Conservation (phyloP, 164 flowering plant genomes). For the Euptelea pleiosperma region DNA sequence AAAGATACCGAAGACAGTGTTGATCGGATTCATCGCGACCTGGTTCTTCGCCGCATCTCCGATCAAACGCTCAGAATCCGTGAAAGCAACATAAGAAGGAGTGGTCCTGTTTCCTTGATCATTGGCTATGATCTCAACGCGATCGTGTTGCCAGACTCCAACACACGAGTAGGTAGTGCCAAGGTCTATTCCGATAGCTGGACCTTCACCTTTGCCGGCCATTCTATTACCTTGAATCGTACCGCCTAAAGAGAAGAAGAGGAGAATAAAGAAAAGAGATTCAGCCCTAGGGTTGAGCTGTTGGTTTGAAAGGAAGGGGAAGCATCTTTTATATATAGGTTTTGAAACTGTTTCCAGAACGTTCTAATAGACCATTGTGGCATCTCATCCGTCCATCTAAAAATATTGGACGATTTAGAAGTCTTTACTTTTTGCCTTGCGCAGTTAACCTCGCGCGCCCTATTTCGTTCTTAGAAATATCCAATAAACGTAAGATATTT, state of each 20-base stretch:
- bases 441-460: too few relatives aligned
- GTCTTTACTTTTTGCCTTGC: too few relatives aligned
- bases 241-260: background rate
- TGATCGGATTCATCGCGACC: conserved; percentile 51
- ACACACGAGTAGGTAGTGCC: conserved; percentile 58
- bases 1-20: conserved; percentile 48
- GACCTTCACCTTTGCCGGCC: conserved; percentile 30
- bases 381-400: too few relatives aligned
- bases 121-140: conserved; percentile 48
- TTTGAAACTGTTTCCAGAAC: conserved; percentile 4
- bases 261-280: too few relatives aligned
- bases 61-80: conserved; percentile 42
- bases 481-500: too few relatives aligned
- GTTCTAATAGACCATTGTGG: background rate
- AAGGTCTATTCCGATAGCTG: conserved; percentile 52
- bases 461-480: too few relatives aligned
- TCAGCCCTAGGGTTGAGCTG: too few relatives aligned
- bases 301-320: background rate
- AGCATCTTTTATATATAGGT: background rate
- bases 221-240: background rate
- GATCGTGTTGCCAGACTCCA: conserved; percentile 52
- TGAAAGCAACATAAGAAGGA: conserved; percentile 52
- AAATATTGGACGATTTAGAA: too few relatives aligned
- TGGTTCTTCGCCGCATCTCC: conserved; percentile 59
- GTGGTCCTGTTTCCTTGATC: conserved; percentile 56